Evolutionary conservation across 2,329 filamentous ascomycete genomes (phyloP).

Genomic region (Fusarium sp.): DNA sequence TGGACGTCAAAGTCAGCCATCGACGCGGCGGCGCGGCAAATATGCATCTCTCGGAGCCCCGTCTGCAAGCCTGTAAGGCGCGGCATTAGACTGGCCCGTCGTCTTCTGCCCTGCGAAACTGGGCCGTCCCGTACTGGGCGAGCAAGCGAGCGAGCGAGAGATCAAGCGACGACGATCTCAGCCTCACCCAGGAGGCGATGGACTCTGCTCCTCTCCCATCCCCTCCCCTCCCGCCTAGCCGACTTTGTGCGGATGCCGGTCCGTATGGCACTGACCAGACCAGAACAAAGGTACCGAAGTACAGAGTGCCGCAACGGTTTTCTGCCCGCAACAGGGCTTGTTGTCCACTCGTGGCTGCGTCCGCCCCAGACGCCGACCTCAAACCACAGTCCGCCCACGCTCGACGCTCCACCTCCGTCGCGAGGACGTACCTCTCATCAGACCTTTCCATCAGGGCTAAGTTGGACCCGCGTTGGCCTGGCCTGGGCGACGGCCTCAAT

Average conservation of each 20-base stretch:
- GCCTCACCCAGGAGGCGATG: slow-evolving; percentile 39
- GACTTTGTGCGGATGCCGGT: slow-evolving; percentile 3
- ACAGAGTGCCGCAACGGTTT: slow-evolving; percentile 36
- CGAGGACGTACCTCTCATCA: slow-evolving; percentile 33
- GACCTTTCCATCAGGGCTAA: slow-evolving; percentile 28
- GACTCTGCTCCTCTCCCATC: neutral
- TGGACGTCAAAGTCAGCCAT: slow-evolving; percentile 15
- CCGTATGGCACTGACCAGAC: neutral
- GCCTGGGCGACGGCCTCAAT: slow-evolving; percentile 44
- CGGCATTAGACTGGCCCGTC: slow-evolving; percentile 8
- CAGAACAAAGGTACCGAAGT: slow-evolving; percentile 25
- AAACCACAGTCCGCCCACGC: slow-evolving; percentile 43
- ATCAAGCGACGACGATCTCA: slow-evolving; percentile 39
- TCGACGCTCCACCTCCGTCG: slow-evolving; percentile 41
- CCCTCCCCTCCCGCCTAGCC: slow-evolving; percentile 1
- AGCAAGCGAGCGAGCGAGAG: slow-evolving; percentile 3
- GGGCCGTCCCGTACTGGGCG: slow-evolving; percentile 8
- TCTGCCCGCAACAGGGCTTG: slow-evolving; percentile 29
- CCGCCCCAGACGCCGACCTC: slow-evolving; percentile 46
- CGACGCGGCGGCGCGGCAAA: slow-evolving; percentile 21
- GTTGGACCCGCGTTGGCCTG: slow-evolving; percentile 39
- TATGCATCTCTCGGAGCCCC: slow-evolving; percentile 31
- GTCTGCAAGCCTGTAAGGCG: slow-evolving; percentile 24
- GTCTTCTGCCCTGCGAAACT: slow-evolving; percentile 6
- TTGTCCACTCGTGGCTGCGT: slow-evolving; percentile 42